phyloP scores from a whole-genome alignment of 2,329 filamentous ascomycete species.

The Arthrocladium fulminans region DNA sequence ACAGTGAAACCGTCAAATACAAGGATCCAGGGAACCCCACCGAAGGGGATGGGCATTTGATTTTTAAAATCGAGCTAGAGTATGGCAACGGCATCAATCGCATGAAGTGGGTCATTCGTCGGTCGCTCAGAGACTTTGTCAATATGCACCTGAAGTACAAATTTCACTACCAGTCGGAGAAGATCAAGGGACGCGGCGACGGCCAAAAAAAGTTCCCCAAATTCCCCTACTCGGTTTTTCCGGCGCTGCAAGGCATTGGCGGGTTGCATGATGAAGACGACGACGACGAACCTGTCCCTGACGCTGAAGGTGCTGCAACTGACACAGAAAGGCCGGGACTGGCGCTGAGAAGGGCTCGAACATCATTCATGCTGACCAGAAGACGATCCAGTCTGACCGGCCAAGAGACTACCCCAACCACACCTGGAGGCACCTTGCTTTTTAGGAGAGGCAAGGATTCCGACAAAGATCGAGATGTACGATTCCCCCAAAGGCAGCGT shows the following conservation, averaged over 20 bases:
- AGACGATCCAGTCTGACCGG: conserved; percentile 47
- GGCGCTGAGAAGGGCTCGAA: conserved; percentile 43
- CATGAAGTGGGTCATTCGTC: conserved; percentile 91
- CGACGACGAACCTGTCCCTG: conserved; percentile 39
- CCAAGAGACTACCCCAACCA: conserved; percentile 28
- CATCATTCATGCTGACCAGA: conserved; percentile 50
- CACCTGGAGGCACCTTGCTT: conserved; percentile 28
- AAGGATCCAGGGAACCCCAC: conserved; percentile 15
- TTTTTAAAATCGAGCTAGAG: conserved; percentile 87
- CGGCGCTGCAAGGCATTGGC: conserved; percentile 74
- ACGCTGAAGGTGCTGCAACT: conserved; percentile 56
- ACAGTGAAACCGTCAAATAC: conserved; percentile 59
- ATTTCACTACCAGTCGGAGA: conserved; percentile 72
- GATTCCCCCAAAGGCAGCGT: conserved; percentile 38
- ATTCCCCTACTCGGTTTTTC: conserved; percentile 82
- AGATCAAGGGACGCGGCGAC: conserved; percentile 59
- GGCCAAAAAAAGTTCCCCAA: conserved; percentile 74
- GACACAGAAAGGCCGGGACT: conserved; percentile 54
- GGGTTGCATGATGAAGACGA: conserved; percentile 69
- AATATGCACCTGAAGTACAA: conserved; percentile 94
- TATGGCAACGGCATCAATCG: conserved; percentile 91
- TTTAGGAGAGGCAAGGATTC: conserved; percentile 23
- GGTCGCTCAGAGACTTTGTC: conserved; percentile 79
- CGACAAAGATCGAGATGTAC: conserved; percentile 23
- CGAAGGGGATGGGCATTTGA: conserved; percentile 59